Conservation (phyloP, 2,329 filamentous ascomycete genomes). For the Purpureocillium takamizusanense region DNA sequence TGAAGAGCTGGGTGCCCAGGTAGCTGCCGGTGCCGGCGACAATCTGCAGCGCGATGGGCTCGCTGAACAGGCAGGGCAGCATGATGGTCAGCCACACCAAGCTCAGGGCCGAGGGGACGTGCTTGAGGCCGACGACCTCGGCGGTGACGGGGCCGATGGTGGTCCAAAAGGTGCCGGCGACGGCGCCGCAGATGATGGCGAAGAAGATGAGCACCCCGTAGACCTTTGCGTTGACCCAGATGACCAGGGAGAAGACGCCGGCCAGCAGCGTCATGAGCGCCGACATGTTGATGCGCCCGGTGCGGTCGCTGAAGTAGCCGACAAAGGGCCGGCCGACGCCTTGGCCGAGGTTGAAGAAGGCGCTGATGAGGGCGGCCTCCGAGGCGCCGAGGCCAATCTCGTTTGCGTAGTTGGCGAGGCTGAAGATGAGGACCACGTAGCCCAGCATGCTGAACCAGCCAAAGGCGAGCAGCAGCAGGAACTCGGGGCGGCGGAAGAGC, state of each 20-base stretch:
- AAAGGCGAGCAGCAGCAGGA: slow-evolving; percentile 55
- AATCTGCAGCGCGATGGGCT: slow-evolving; percentile 54
- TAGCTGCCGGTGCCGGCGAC: slow-evolving; percentile 34
- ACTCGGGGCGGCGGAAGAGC: slow-evolving; percentile 54
- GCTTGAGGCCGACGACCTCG: slow-evolving; percentile 62
- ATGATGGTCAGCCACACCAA: slow-evolving; percentile 65
- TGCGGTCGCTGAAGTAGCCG: slow-evolving; percentile 60
- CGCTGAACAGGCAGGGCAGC: slow-evolving; percentile 60
- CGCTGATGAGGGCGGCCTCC: slow-evolving; percentile 64
- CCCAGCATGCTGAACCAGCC: slow-evolving; percentile 64
- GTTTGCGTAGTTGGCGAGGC: slow-evolving; percentile 62
- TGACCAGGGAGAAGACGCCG: slow-evolving; percentile 55
- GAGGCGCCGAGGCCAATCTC: slow-evolving; percentile 56
- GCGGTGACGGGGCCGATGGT: slow-evolving; percentile 61
- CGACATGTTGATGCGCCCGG: slow-evolving; percentile 68
- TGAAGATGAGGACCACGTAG: slow-evolving; percentile 71
- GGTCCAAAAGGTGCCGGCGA: slow-evolving; percentile 64
- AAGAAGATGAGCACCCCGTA: slow-evolving; percentile 65
- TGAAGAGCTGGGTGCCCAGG: slow-evolving; percentile 46
- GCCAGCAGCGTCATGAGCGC: slow-evolving; percentile 53
- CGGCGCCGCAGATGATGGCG: slow-evolving; percentile 58
- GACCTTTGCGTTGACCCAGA: slow-evolving; percentile 60
- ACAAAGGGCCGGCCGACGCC: slow-evolving; percentile 63
- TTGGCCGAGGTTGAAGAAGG: slow-evolving; percentile 60
- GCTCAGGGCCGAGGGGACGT: slow-evolving; percentile 59